Base-by-base conservation (phyloP, 768 basidiomycete species). In the Agaricus blazei region DNA sequence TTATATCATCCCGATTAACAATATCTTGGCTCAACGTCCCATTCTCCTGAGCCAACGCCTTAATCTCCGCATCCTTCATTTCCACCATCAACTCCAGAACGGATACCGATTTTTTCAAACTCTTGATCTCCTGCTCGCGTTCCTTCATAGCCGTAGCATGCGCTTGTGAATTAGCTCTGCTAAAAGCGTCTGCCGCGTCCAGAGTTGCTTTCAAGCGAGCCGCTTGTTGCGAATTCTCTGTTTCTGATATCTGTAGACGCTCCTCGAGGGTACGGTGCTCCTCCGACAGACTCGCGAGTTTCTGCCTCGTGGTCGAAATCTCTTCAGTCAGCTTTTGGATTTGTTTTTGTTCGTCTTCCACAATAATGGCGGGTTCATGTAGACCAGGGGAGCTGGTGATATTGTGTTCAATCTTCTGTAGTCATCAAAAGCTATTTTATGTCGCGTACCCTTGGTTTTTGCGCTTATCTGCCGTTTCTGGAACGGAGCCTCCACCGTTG, bases 1-100 rank as follows among this genome's bases (percentile, higher is more conserved):
- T 41, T 8, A 26, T 28, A 3, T 55, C 28, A 38, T 55, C 54
- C 28, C 40, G 40, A 26, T 6, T 36, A 9, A 14, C 24, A 3
- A 48, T 29, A 9, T 55, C 47, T 19, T 26, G 19, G 19, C 31
- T 38, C 12, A 55, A 37, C 27, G 31, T 47, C 12, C 31, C 40
- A 46, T 55, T 55, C 54, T 55, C 54, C 28, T 38, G 37, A 7
- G 42, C 27, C 8, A 55, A 28, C 46, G 42, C n/a, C 31, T 55
- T 23, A 4, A 55, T 19, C 47, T 34, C 41, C 23, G 48, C 54
- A 28, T 48, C 38, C 11, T n/a, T 48, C 37, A 23, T 40, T 11
- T 48, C 48, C 14, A 27, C 29, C 12, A 14, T 12, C 27, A 36
- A 29, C 19, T 34, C 27, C 27, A 48, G 28, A 36, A 26, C 11